Evolutionary conservation across 2,329 filamentous ascomycete genomes (phyloP).

Genomic region (Aspergillus fumigatus): DNA sequence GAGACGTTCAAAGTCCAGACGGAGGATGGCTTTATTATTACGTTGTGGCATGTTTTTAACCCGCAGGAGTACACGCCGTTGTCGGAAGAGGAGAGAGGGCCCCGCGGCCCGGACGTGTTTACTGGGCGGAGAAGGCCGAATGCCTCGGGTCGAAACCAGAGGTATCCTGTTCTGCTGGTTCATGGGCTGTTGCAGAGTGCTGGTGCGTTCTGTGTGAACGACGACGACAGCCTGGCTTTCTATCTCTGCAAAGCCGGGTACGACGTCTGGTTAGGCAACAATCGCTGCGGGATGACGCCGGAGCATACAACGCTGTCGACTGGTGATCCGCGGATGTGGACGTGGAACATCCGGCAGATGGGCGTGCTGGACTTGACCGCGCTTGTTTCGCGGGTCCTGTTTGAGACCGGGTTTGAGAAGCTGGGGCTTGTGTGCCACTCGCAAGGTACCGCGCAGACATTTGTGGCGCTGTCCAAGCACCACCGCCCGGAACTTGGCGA

Average conservation of each 20-base stretch:
- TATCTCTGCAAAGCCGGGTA: slow-evolving; percentile 88
- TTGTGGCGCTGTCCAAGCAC: slow-evolving; percentile 84
- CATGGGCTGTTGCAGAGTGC: slow-evolving; percentile 85
- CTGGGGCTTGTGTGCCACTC: slow-evolving; percentile 81
- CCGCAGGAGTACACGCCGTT: slow-evolving; percentile 65
- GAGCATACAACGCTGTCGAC: slow-evolving; percentile 67
- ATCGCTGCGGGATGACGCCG: slow-evolving; percentile 79
- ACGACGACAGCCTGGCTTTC: slow-evolving; percentile 85
- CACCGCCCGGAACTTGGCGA: slow-evolving; percentile 80
- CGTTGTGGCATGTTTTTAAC: slow-evolving; percentile 85
- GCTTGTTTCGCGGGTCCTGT: slow-evolving; percentile 71
- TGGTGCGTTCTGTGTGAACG: slow-evolving; percentile 84
- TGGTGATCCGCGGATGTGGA: slow-evolving; percentile 87
- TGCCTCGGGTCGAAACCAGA: slow-evolving; percentile 18
- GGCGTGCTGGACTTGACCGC: slow-evolving; percentile 83
- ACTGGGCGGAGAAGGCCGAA: slow-evolving; percentile 31
- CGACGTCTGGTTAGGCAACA: slow-evolving; percentile 95
- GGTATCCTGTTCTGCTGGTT: slow-evolving; percentile 78
- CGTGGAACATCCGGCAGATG: slow-evolving; percentile 94
- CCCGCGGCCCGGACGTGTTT: slow-evolving; percentile 62
- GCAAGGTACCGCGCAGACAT: slow-evolving; percentile 83
- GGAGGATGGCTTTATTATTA: slow-evolving; percentile 87
- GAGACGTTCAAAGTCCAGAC: slow-evolving; percentile 83
- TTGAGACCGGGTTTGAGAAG: slow-evolving; percentile 77
- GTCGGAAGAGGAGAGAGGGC: slow-evolving; percentile 37